Evolutionary conservation across 192 early-diverging fungal species (phyloP).

Genomic region (Entrophospora sp.): DNA sequence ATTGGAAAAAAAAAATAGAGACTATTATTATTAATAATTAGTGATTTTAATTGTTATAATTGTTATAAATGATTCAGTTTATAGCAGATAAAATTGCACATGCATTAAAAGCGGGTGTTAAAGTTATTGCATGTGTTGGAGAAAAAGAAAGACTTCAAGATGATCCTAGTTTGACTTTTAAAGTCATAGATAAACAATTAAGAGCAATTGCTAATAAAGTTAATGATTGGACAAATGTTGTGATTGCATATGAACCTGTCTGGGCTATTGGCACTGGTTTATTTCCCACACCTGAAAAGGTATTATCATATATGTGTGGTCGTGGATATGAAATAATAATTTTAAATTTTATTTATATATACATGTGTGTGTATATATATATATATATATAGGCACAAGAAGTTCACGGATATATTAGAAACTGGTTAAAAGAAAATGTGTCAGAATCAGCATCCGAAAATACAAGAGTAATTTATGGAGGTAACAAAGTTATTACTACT

Average conservation of each 20-base stretch:
- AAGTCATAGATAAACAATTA: constrained; percentile 84
- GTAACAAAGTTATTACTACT: constrained; percentile 1
- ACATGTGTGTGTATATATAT: background rate
- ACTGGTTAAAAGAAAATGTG: constrained; percentile 79
- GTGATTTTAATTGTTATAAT: too few relatives aligned
- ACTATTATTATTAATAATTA: too few relatives aligned
- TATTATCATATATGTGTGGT: too few relatives aligned
- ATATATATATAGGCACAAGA: constrained; percentile 74
- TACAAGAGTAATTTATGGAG: constrained; percentile 95
- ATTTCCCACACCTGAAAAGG: constrained; percentile 85
- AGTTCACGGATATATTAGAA: constrained; percentile 80
- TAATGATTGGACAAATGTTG: constrained; percentile 86
- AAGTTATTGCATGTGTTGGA: constrained; percentile 91
- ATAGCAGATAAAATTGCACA: constrained; percentile 84
- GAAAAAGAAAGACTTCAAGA: constrained; percentile 96
- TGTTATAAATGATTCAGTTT: too few relatives aligned
- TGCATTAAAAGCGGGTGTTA: constrained; percentile 81
- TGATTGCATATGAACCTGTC: constrained; percentile 99
- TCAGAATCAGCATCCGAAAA: constrained; percentile 73
- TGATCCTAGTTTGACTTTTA: constrained; percentile 77
- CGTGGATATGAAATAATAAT: too few relatives aligned
- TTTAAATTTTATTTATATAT: too few relatives aligned
- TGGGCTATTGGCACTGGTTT: constrained; percentile 99
- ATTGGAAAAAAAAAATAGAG: too few relatives aligned
- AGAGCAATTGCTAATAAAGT: constrained; percentile 70